phyloP scores from a whole-genome alignment of 306 rosid genomes.

The Arachis stenosperma region DNA sequence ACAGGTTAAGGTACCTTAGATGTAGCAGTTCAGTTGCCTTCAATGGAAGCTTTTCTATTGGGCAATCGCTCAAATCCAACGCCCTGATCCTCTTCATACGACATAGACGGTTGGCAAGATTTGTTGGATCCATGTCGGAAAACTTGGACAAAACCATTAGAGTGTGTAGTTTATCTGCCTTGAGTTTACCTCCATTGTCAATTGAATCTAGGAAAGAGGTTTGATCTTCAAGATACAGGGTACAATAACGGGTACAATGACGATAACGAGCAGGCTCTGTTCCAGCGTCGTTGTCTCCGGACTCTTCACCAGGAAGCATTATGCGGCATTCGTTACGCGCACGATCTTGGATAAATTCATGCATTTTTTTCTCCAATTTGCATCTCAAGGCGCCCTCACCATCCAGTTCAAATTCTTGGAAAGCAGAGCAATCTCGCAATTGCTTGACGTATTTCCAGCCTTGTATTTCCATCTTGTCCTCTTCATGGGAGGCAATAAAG shows the following conservation, averaged over 20 bases:
- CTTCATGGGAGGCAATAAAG: neutral
- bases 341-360: neutral
- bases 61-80: neutral
- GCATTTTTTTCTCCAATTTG: neutral
- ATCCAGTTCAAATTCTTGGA: neutral
- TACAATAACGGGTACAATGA: too few species aligned
- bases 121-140: neutral
- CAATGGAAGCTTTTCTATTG: neutral
- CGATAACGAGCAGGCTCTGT: neutral
- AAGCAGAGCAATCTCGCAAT: neutral
- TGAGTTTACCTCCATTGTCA: neutral
- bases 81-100: neutral
- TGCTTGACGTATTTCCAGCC: neutral
- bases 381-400: neutral
- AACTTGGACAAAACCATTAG: neutral
- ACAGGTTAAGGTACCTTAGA: neutral
- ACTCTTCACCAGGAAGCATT: neutral
- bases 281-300: too few species aligned
- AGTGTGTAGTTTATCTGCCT: neutral
- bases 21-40: neutral
- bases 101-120: neutral
- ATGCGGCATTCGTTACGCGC: neutral
- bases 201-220: neutral
- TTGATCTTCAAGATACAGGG: neutral
- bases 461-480: neutral